A percentile compares a stretch with the other conserved stretches of the same genome.
Conservation (phyloP, 1,284 basidiomycete genomes). For the Farysia itapuensis region DNA sequence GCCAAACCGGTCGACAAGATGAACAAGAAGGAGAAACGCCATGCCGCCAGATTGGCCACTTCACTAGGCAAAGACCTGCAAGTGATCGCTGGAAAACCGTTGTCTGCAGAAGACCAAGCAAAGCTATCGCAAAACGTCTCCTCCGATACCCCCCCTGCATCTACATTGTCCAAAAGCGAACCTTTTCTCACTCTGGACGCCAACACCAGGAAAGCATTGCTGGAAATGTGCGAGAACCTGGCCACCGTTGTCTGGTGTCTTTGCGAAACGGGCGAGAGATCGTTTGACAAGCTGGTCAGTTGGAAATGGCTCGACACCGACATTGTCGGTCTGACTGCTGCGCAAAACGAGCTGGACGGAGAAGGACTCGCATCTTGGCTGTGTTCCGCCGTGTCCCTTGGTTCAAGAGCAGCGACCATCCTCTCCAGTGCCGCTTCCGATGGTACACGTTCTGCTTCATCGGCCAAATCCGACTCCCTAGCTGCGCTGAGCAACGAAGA, state of each 20-base stretch:
- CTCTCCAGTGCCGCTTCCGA: conserved; percentile 15
- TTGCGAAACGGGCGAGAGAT: conserved; percentile 43
- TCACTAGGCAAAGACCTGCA: conserved; percentile 29
- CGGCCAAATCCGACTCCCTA: conserved; percentile 7
- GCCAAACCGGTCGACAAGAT: conserved; percentile 53
- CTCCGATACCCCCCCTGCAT: neutral
- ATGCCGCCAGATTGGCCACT: conserved; percentile 46
- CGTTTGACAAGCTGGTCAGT: conserved; percentile 24
- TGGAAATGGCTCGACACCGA: conserved; percentile 39
- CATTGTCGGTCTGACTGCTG: conserved; percentile 6
- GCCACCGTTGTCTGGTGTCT: conserved; percentile 41
- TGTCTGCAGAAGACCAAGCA: conserved; percentile 15
- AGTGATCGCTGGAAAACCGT: conserved; percentile 15
- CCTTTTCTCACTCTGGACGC: conserved; percentile 34
- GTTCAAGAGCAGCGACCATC: conserved; percentile 18
- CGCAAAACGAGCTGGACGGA: conserved; percentile 18
- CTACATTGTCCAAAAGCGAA: conserved; percentile 1
- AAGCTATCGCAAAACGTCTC: conserved; percentile 7
- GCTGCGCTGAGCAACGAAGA: conserved; percentile 22
- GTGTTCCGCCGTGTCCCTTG: conserved; percentile 30
- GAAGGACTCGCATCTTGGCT: conserved; percentile 39
- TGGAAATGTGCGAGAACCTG: conserved; percentile 45
- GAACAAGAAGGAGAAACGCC: conserved; percentile 58
- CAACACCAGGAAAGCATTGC: conserved; percentile 32
- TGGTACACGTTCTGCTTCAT: conserved; percentile 13